Conservation (phyloP, 2,329 filamentous ascomycete species). For the Fusarium sp. region DNA sequence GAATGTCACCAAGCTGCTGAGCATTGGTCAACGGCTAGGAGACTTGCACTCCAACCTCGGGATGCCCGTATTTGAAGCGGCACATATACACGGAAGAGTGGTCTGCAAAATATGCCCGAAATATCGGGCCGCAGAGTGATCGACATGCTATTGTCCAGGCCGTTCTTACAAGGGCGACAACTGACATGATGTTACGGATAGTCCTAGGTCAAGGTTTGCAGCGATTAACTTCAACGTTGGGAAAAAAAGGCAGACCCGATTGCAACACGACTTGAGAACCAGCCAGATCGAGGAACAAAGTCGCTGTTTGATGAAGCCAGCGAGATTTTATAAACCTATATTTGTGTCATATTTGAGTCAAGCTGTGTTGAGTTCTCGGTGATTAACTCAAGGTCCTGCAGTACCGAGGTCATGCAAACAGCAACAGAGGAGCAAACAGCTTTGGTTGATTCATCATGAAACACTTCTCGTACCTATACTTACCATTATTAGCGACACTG, state of each 20-base stretch:
- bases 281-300: slow-evolving; percentile 14
- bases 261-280: slow-evolving; percentile 12
- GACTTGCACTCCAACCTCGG: slow-evolving; percentile 10
- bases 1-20: slow-evolving; percentile 7
- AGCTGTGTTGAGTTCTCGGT: background rate
- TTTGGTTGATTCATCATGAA: slow-evolving; percentile 34
- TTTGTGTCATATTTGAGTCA: background rate
- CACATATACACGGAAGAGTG: background rate
- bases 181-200: slow-evolving; percentile 8
- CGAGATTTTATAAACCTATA: background rate
- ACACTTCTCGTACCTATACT: slow-evolving; percentile 20
- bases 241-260: slow-evolving; percentile 16
- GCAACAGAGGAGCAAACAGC: slow-evolving; percentile 16
- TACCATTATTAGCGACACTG: background rate
- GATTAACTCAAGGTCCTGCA: slow-evolving; percentile 3
- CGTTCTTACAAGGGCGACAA: slow-evolving; percentile 25
- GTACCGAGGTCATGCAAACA: slow-evolving; percentile 22
- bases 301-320: background rate
- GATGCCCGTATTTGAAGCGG: slow-evolving; percentile 12
- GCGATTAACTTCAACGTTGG: slow-evolving; percentile 11
- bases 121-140: slow-evolving; percentile 26
- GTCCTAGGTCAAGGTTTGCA: slow-evolving; percentile 27
- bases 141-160: slow-evolving; percentile 25
- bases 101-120: slow-evolving; percentile 15
- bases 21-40: slow-evolving; percentile 13